Evolutionary conservation across 2,329 filamentous ascomycete genomes (phyloP).

Genomic region (Trichocomaceae sp.): DNA sequence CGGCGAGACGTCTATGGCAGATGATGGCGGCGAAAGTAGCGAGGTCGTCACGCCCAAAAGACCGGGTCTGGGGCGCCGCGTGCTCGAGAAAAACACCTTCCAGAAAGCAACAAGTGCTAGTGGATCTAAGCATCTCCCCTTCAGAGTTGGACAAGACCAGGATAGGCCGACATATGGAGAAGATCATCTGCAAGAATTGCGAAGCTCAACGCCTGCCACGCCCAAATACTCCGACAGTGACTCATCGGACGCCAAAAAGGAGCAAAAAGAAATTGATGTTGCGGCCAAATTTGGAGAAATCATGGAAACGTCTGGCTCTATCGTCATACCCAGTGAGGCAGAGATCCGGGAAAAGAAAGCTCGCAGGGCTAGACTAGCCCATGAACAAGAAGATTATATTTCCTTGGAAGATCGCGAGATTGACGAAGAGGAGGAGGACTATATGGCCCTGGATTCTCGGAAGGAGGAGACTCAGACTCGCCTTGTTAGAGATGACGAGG

Average conservation of each 20-base stretch:
- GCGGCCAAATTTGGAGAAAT: constrained; percentile 44
- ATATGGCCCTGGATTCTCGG: constrained; percentile 44
- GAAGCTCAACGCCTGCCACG: constrained; percentile 76
- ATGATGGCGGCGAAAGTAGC: constrained; percentile 44
- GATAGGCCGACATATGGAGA: constrained; percentile 75
- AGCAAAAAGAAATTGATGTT: constrained; percentile 51
- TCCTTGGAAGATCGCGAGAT: constrained; percentile 29
- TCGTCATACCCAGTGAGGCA: constrained; percentile 66
- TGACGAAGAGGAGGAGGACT: constrained; percentile 32
- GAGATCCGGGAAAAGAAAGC: constrained; percentile 91
- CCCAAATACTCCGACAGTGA: constrained; percentile 51
- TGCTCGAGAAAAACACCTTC: constrained; percentile 60
- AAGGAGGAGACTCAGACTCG: constrained; percentile 67
- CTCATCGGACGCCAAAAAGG: constrained; percentile 22
- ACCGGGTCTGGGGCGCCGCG: constrained; percentile 55
- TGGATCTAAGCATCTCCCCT: constrained; percentile 46
- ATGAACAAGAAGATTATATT: constrained; percentile 51
- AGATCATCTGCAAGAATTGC: constrained; percentile 78
- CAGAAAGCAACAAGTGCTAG: constrained; percentile 48
- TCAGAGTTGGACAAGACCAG: constrained; percentile 56
- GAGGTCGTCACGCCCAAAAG: constrained; percentile 55
- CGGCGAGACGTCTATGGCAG: constrained; percentile 48
- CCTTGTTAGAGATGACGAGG: constrained; percentile 78
- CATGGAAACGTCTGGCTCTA: constrained; percentile 25
- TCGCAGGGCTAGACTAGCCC: constrained; percentile 71